Evolutionary conservation across 805 yeast genomes (phyloP).

Genomic region (Wickerhamomyces ciferrii): DNA sequence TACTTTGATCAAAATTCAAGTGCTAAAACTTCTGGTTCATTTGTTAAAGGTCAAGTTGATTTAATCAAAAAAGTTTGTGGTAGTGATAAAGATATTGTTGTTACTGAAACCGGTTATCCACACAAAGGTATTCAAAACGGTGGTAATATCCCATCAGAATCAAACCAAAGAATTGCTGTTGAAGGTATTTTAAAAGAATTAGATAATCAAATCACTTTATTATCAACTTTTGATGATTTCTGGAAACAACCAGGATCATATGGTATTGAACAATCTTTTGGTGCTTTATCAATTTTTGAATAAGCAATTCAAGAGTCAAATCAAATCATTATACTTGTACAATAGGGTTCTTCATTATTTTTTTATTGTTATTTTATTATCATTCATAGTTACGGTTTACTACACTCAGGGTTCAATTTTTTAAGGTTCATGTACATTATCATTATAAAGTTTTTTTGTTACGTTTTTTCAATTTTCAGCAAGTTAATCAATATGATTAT

Average conservation of each 20-base stretch:
- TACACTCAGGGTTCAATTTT: neutral
- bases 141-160: conserved; percentile 60
- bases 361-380: neutral
- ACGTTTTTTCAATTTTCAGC: neutral
- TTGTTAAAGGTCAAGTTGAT: conserved; percentile 56
- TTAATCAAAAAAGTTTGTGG: conserved; percentile 52
- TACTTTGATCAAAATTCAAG: conserved; percentile 63
- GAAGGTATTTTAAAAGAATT: conserved; percentile 51
- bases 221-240: conserved; percentile 76
- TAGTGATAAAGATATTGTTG: conserved; percentile 43
- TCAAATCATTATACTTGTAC: neutral
- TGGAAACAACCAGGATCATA: conserved; percentile 87
- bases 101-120: conserved; percentile 92
- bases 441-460: neutral
- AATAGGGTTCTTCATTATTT: neutral
- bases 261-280: conserved; percentile 85
- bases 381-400: neutral
- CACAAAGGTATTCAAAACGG: conserved; percentile 70
- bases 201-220: conserved; percentile 59
- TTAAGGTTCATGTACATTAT: neutral
- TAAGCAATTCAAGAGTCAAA: neutral
- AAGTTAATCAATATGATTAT: neutral
- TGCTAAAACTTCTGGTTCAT: conserved; percentile 69
- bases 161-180: conserved; percentile 70
- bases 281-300: conserved; percentile 37